phyloP scores from a whole-genome alignment of 495 filamentous ascomycete genomes.

The Viridothelium virens region DNA sequence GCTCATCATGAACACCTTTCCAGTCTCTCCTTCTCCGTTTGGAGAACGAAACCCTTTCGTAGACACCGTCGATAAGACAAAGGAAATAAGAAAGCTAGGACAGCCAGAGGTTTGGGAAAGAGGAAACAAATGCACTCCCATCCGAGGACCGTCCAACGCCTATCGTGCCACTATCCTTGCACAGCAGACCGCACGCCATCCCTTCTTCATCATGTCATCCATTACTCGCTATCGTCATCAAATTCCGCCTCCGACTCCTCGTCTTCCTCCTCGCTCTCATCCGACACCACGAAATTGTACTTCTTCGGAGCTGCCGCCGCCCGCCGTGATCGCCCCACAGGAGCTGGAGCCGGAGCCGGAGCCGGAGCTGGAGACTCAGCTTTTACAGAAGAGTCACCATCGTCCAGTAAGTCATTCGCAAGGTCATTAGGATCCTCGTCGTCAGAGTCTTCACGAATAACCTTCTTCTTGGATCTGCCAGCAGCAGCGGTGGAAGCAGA shows the following conservation, averaged over 20 bases:
- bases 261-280: constrained; percentile 31
- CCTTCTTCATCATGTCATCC: neutral
- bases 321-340: constrained; percentile 44
- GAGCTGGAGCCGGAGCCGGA: constrained; percentile 23
- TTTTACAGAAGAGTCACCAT: constrained; percentile 42
- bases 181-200: neutral
- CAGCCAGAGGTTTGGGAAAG: neutral
- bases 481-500: constrained; percentile 14
- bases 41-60: neutral
- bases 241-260: constrained; percentile 24
- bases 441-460: constrained; percentile 19
- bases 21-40: neutral
- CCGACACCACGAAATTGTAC: constrained; percentile 48
- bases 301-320: constrained; percentile 45
- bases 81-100: neutral
- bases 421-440: constrained; percentile 40
- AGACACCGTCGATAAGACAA: neutral
- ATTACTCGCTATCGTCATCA: constrained; percentile 26
- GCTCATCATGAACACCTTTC: neutral
- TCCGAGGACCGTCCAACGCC: neutral
- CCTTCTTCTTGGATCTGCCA: constrained; percentile 33
- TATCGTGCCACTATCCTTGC: neutral
- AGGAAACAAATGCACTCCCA: neutral
- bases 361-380: constrained; percentile 38
- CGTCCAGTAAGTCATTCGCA: constrained; percentile 48